Evolutionary conservation across 2,329 filamentous ascomycete genomes (phyloP).

Genomic region (Ambrosiella cleistominuta): DNA sequence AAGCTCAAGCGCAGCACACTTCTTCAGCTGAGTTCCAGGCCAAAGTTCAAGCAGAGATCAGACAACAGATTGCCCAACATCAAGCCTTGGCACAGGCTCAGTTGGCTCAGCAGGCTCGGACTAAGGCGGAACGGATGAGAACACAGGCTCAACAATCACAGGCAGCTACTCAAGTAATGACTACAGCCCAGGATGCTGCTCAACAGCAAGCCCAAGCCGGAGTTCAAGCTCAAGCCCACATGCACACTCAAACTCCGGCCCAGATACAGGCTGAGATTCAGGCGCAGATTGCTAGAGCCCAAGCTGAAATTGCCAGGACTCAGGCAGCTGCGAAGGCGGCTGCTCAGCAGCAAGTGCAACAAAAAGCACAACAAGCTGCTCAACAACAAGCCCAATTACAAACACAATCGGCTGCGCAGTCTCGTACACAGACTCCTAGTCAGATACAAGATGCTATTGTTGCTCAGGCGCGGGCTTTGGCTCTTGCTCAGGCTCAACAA

Average conservation of each 20-base stretch:
- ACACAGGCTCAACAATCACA: conserved; percentile 14
- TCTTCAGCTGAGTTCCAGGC: conserved; percentile 7
- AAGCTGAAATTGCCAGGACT: not conserved
- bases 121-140: conserved; percentile 12
- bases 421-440: not conserved
- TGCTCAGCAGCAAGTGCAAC: not conserved
- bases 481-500: not conserved
- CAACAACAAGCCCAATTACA: not conserved
- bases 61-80: conserved; percentile 9
- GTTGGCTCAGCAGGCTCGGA: conserved; percentile 14
- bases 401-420: not conserved
- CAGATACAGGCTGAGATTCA: conserved; percentile 14
- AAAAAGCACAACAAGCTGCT: not conserved
- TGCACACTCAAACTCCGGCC: conserved; percentile 14
- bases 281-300: conserved; percentile 7
- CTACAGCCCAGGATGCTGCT: conserved; percentile 10
- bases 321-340: not conserved
- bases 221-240: conserved; percentile 3
- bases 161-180: conserved; percentile 14
- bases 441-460: not conserved
- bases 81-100: conserved; percentile 10
- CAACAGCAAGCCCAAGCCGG: conserved; percentile 1
- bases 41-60: conserved; percentile 9
- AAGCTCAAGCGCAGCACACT: conserved; percentile 9
- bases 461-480: not conserved